Evolutionary conservation across 2,329 filamentous ascomycete genomes (phyloP).

Genomic region (Beauveria bassiana): DNA sequence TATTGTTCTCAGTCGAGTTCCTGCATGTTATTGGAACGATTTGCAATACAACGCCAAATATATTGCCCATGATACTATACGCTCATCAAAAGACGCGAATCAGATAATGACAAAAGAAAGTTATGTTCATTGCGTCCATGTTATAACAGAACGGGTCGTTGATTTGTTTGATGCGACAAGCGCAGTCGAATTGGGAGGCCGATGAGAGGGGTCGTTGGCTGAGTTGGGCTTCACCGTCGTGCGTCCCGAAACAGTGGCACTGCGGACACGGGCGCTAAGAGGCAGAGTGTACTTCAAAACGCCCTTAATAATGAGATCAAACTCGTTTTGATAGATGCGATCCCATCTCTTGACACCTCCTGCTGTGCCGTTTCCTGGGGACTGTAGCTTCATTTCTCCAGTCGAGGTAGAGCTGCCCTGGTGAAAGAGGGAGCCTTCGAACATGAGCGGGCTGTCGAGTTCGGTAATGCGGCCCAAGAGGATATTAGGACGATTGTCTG

Average conservation of each 20-base stretch:
- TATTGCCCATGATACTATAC: slow-evolving; percentile 8
- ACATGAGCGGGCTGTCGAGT: slow-evolving; percentile 81
- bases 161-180: slow-evolving; percentile 10
- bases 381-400: slow-evolving; percentile 72
- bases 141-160: slow-evolving; percentile 11
- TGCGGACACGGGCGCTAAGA: slow-evolving; percentile 51
- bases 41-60: slow-evolving; percentile 10
- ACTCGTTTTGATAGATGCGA: slow-evolving; percentile 80
- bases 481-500: slow-evolving; percentile 61
- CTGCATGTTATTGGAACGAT: background rate
- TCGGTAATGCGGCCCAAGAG: slow-evolving; percentile 80
- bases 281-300: slow-evolving; percentile 75
- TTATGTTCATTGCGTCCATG: background rate
- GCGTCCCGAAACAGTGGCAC: slow-evolving; percentile 51
- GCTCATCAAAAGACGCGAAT: slow-evolving; percentile 3
- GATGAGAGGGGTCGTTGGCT: slow-evolving; percentile 50
- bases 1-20: background rate
- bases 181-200: slow-evolving; percentile 67
- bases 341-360: slow-evolving; percentile 86
- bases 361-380: slow-evolving; percentile 83
- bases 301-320: slow-evolving; percentile 86
- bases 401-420: slow-evolving; percentile 63
- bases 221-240: slow-evolving; percentile 55
- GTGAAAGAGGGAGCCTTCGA: slow-evolving; percentile 84
- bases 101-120: slow-evolving; percentile 10